Base-by-base conservation (phyloP, 306 rosid species). In the Rosa rugosa region DNA sequence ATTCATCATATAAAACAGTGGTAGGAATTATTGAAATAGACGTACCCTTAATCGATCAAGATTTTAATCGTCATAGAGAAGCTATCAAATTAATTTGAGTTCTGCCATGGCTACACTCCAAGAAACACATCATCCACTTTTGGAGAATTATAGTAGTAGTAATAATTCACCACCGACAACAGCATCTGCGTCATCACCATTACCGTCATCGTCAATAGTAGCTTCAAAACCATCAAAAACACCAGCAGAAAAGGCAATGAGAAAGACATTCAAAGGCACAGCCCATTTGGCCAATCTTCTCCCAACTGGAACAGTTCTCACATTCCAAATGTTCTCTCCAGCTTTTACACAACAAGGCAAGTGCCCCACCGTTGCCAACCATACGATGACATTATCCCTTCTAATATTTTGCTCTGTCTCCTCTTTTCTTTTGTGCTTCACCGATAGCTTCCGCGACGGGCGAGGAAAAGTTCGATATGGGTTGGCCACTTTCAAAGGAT, bases 251-350 rank as follows among this genome's bases (percentile, higher is more conserved):
- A 90, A 83, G 53, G 90, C 89, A 42, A 76, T 89, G 8, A 83
- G 94, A 79, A 93, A 89, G 76, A 77, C 94, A 9, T 89, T 93
- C 85, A 93, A 93, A 81, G 88, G 90, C 12, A 85, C 96, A n/a
- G 83, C 94, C 7, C 86, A 90, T 71, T 76, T 92, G 77, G 75
- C 97, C 5, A 91, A 91, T 41, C 96, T 93, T 49, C 90, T 91
- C 6, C 94, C 97, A 27, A 93, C 94, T 1, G 97, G 97, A 45
- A 85, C 96, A 1, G 92, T 89, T 17, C 87, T 93, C 11, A 69
- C 83, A 44, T 91, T 89, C 75, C 94, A 93, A 68, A 76, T 87
- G 50, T 47, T 93, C 18, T 83, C 94, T 23, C 96, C 96, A 2
- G 80, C 79, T 17, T 71, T 89, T 77, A 90, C 96, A 1, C 89